A percentile compares a stretch with the other conserved stretches of the same genome.
Conservation (phyloP, 495 filamentous ascomycete genomes). For the Penicillium coffeae region DNA sequence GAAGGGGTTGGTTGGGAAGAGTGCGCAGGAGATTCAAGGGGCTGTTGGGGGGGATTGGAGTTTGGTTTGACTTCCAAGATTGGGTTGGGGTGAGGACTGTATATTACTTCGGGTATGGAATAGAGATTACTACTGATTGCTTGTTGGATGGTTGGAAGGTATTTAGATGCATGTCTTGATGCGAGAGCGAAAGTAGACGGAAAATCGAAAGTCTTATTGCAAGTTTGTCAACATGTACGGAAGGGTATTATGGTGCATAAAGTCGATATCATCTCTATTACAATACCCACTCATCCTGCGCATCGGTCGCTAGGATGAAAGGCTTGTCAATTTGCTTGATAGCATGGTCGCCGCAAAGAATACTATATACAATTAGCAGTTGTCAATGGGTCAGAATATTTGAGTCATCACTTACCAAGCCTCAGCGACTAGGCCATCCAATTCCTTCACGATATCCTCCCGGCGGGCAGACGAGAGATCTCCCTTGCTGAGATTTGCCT, state of each 20-base stretch:
- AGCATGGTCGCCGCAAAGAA: slow-evolving; percentile 89
- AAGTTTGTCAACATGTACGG: neutral
- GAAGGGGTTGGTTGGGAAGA: slow-evolving; percentile 19
- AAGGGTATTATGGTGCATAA: neutral
- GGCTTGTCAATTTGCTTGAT: slow-evolving; percentile 91
- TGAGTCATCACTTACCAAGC: slow-evolving; percentile 58
- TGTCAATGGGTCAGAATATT: neutral
- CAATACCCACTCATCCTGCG: slow-evolving; percentile 78
- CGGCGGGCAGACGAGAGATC: slow-evolving; percentile 59
- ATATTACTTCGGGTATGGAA: too few species aligned
- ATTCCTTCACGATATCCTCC: slow-evolving; percentile 80
- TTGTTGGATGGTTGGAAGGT: neutral
- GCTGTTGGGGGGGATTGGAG: slow-evolving; percentile 15
- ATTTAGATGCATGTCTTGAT: too few species aligned
- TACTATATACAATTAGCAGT: slow-evolving; percentile 31
- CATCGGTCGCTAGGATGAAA: slow-evolving; percentile 69
- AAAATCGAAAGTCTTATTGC: neutral
- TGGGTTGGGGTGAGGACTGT: too few species aligned
- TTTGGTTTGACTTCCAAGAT: too few species aligned
- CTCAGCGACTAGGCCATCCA: slow-evolving; percentile 81
- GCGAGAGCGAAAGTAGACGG: neutral
- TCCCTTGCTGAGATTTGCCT: slow-evolving; percentile 72
- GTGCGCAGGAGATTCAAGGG: slow-evolving; percentile 12
- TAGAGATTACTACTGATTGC: too few species aligned
- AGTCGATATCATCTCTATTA: slow-evolving; percentile 30